Evolutionary conservation across 179 eudicot genomes (phyloP), one percentile per base, ranked within the genome.

Genomic region (Patellifolia procumbens): DNA sequence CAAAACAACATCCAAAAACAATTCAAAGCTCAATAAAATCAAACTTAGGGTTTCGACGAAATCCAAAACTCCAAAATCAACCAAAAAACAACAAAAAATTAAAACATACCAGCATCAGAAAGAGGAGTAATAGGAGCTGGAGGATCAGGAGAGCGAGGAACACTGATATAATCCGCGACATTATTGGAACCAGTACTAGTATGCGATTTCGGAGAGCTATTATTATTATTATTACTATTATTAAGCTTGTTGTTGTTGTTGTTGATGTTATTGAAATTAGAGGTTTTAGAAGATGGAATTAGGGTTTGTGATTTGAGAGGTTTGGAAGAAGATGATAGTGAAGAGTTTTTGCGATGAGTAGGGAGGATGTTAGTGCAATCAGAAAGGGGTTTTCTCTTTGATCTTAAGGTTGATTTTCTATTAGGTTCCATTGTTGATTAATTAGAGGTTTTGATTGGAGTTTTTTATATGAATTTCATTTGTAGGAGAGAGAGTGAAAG

Each of bases 311-410:
- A 68, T 17, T 31, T 51, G 39, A 76, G 42, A 20, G 53, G 46
- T 39, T 77, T 84, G 31, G 72, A 37, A 7, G 79, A 26, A 37
- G 53, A 26, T 72, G 45, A 62, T 22, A 52, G 29, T 22, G 45
- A 42, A 43, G 67, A 31, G 0, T 45, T 31, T 32, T 51, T 51
- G 17, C 73, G 63, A 1, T 8, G 68, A 51, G 37, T 73, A 26
- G 12, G 78, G 19, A 13, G 56, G 24, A 56, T 85, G 39, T 85
- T 85, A 17, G 88, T 82, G 78, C 84, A 80, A 78, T 85, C 86
- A 10, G 88, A 76, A 58, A 85, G 86, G 80, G 88, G 86, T 78
- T 77, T 82, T 53, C 88, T 74, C 76, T 75, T 83, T 0, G 64
- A 31, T 29, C 76, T 56, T 9, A 52, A 34, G 34, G 81, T 39